A percentile compares a stretch with the other conserved stretches of the same genome.
These are phyloP conservation scores for Ceratorhiza oryzae-sativae DNA, from an alignment of 1,284 basidiomycete species.

Conservation along the genomic window DNA sequence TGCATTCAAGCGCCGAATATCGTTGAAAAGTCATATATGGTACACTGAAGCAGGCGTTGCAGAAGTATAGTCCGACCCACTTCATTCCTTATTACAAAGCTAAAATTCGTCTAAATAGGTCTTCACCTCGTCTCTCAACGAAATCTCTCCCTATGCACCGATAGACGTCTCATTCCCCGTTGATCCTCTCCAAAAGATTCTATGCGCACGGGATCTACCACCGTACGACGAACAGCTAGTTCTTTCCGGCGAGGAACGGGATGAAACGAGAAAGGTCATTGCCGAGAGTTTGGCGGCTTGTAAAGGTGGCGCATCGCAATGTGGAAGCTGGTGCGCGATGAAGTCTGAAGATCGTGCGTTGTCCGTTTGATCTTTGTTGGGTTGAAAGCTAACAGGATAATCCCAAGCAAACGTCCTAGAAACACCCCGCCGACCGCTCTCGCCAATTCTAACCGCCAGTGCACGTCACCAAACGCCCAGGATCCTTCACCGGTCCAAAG, in stretches of 20 bases:
- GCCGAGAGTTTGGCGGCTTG: not conserved
- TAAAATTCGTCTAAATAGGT: not conserved
- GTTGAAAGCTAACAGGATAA: not conserved
- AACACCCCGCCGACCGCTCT: slow-evolving; percentile 21
- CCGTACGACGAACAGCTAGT: slow-evolving; percentile 15
- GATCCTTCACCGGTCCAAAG: slow-evolving; percentile 7
- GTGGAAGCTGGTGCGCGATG: not conserved
- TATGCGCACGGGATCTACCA: not conserved
- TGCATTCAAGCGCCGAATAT: too few relatives aligned
- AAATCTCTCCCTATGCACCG: not conserved
- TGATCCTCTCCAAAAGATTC: slow-evolving; percentile 25
- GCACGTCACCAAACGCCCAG: slow-evolving; percentile 19
- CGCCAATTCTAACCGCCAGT: slow-evolving; percentile 26
- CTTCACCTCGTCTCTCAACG: not conserved
- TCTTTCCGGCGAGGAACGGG: not conserved
- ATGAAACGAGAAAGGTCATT: not conserved
- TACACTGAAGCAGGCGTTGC: slow-evolving; percentile 20
- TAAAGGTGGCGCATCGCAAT: not conserved
- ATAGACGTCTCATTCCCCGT: slow-evolving; percentile 16
- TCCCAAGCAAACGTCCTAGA: slow-evolving; percentile 7
- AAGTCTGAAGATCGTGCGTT: slow-evolving; percentile 22
- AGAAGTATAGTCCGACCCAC: not conserved
- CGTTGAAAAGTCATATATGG: slow-evolving; percentile 1
- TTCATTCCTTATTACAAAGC: not conserved
- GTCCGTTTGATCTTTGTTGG: too few relatives aligned